Evolutionary conservation across 441 rosid genomes (phyloP).

Genomic region (Euphorbia corollata): DNA sequence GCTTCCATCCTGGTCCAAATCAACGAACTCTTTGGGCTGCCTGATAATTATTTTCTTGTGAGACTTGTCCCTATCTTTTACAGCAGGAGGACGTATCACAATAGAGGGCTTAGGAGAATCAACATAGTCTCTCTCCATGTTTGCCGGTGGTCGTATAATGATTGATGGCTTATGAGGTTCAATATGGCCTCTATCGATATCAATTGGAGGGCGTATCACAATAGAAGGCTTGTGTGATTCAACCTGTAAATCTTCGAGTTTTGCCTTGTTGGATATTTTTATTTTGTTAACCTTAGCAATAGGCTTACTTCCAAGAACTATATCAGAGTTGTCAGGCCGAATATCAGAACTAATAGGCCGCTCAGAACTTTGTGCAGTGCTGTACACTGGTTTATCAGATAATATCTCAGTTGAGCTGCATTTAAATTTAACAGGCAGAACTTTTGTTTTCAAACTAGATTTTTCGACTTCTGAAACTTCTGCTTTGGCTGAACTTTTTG

Average conservation of each 20-base stretch:
- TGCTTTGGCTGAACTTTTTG: constrained; percentile 40
- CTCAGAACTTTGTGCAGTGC: constrained; percentile 48
- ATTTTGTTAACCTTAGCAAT: constrained; percentile 57
- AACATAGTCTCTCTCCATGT: constrained; percentile 23
- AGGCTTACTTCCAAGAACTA: constrained; percentile 49
- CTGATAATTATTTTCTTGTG: constrained; percentile 75
- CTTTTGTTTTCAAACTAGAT: constrained; percentile 46
- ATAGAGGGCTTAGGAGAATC: constrained; percentile 34
- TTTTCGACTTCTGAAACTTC: constrained; percentile 59
- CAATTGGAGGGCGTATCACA: constrained; percentile 44
- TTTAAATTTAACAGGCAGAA: constrained; percentile 64
- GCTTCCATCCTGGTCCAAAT: constrained; percentile 49
- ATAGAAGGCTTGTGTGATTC: constrained; percentile 57
- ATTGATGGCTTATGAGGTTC: constrained; percentile 58
- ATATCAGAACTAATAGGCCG: no score
- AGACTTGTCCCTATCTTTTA: constrained; percentile 33
- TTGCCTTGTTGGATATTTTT: constrained; percentile 61
- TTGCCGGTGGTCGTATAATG: constrained; percentile 37
- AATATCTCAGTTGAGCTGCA: constrained; percentile 49
- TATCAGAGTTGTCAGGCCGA: constrained; percentile 34
- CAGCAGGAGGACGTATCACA: no score
- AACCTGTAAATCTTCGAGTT: constrained; percentile 47
- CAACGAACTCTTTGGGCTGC: constrained; percentile 67
- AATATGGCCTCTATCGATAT: constrained; percentile 44
- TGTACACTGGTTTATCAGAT: constrained; percentile 46